Base-by-base conservation (phyloP, 805 yeast species). In the Kazachstania africana region DNA sequence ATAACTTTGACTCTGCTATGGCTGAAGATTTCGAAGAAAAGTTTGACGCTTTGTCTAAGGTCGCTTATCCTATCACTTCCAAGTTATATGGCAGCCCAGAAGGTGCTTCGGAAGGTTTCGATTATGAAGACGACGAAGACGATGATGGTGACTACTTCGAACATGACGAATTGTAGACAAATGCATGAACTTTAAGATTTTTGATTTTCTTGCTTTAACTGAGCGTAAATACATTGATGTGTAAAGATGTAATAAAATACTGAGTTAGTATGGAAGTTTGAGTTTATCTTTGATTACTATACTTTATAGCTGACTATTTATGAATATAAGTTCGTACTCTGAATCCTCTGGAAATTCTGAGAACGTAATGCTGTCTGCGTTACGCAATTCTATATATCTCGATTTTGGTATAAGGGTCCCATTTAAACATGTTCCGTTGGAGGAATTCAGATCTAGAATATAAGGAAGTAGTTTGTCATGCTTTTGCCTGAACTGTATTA, bases 51-150 rank as follows among this genome's bases (percentile, higher is more conserved):
- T 76, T 85, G 57, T 95, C 85, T 70, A 78, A 73, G 48, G 70
- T 78, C 64, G 94, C 94, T 47, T 87, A 85, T 75, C 95, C 95
- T 62, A 82, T 85, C 66, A 78, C 87, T 82, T 73, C 84, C 60
- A 83, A 84, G 73, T 84, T 91, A 72, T 87, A 87, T 78, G 23
- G 17, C 4, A 12, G 14, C 25, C 6, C 14, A 24, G 88, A 80
- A 63, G 84, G 76, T 45, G 93, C 85, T 61, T n/a, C n/a, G n/a
- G n/a, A n/a, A n/a, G n/a, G n/a, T n/a, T n/a, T n/a, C n/a, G n/a
- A n/a, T n/a, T n/a, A n/a, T n/a, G n/a, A n/a, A n/a, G n/a, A n/a
- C n/a, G n/a, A n/a, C n/a, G n/a, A n/a, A n/a, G n/a, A n/a, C n/a
- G n/a, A n/a, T n/a, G n/a, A n/a, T n/a, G n/a, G n/a, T n/a, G n/a